Base-by-base conservation (phyloP, 1,139 yeast species). In the Debaryomyces fabryi region DNA sequence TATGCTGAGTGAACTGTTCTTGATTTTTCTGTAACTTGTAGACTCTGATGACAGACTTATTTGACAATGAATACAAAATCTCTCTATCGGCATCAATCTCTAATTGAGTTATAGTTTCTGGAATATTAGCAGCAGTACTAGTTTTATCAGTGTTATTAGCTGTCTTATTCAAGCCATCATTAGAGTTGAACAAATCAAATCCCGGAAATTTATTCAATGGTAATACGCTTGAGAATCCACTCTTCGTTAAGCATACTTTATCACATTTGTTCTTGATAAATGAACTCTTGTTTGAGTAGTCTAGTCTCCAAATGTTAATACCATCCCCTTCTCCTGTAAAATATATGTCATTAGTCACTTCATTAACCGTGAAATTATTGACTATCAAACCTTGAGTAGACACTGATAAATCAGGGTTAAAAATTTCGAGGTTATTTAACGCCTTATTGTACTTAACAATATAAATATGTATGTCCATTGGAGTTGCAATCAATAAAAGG, bases 211-310 rank as follows among this genome's bases (percentile, higher is more conserved):
- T 69, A 29, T 76, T 73, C 21, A 61, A 53, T 9, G 87, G 87
- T 29, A 85, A 69, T 18, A 85, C 78, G 43, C 81, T 76, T 1
- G 86, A 77, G 44, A 87, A 72, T 0, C 88, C 82, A 10, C 85
- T 79, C 62, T 86, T 83, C 1, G 95, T 87, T 45, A 86, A 76
- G 62, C 97, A 89, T 29, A 86, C 82, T 64, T 90, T 91, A 55
- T 83, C 85, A 62, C 96, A 89, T 58, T 85, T 86, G 60, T 88
- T 87, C 53, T 86, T 83, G 62, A 90, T 90, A 88, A 97, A 93
- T 44, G 90, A 86, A 42, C 92, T 93, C 33, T 87, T 82, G 54
- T 85, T 87, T n/a, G 92, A 81, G 63, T 95, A 95, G 51, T 83
- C 85, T 49, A 93, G 74, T 62, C 90, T 91, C 96, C 97, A 93